phyloP scores from a whole-genome alignment of 169 alveolate genomes.

The Sarcocystis neurona region DNA sequence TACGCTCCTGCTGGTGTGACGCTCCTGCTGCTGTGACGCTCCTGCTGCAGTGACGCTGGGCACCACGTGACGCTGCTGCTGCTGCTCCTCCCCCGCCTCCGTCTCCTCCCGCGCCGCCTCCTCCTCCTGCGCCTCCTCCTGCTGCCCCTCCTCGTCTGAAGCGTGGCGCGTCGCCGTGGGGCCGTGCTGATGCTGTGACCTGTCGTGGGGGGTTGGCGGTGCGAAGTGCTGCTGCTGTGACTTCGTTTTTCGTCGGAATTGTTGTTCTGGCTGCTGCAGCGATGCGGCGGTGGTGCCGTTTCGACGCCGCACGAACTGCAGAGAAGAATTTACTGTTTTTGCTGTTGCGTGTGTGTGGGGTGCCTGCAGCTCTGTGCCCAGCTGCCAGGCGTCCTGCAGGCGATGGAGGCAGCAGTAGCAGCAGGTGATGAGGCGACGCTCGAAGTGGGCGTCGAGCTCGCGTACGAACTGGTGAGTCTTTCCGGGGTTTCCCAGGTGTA shows the following conservation, averaged over 20 bases:
- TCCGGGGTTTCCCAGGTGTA: neutral
- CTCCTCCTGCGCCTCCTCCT: no score
- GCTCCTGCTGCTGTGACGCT: no score
- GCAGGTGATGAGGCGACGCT: conserved; percentile 41
- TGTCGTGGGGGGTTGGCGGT: no score
- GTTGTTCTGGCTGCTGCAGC: neutral
- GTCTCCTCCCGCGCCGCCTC: no score
- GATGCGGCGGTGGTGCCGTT: neutral
- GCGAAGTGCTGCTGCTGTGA: no score
- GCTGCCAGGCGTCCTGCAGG: conserved; percentile 28
- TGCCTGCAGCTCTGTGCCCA: neutral
- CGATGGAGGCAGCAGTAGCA: conserved; percentile 9
- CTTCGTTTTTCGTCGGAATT: neutral
- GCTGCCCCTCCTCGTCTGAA: no score
- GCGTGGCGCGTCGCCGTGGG: no score
- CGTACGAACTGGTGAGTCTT: conserved; percentile 41
- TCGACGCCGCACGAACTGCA: neutral
- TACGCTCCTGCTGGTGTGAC: no score
- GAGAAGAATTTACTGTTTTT: neutral
- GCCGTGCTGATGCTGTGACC: no score
- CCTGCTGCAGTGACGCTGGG: no score
- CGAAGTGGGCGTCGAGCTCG: conserved; percentile 37
- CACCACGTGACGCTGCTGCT: no score
- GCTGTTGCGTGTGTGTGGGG: neutral
- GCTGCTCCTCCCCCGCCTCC: no score